A percentile compares a stretch with the other conserved stretches of the same genome.
phyloP scores from a whole-genome alignment of 2,329 filamentous ascomycete genomes.

The Talaromyces funiculosus region DNA sequence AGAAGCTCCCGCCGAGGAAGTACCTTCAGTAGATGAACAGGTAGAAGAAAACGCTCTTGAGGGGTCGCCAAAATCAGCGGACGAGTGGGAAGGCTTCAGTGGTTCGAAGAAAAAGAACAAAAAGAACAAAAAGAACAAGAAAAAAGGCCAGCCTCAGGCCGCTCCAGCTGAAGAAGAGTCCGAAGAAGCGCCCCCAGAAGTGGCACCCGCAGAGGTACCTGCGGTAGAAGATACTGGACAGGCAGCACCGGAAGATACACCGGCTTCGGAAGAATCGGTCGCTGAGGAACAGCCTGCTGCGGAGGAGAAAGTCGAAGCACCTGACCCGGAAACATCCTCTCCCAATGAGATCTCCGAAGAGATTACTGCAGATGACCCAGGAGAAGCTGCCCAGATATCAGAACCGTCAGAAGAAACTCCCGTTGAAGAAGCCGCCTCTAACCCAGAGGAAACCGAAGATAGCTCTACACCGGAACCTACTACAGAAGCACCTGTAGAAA shows the following conservation, averaged over 20 bases:
- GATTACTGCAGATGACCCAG: constrained; percentile 8
- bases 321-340: constrained; percentile 14
- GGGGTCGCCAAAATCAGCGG: constrained; percentile 3
- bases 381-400: not conserved
- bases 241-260: constrained; percentile 14
- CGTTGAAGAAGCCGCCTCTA: constrained; percentile 7
- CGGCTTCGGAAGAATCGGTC: constrained; percentile 12
- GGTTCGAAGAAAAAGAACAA: not conserved
- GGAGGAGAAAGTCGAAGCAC: constrained; percentile 17
- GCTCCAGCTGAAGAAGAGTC: not conserved
- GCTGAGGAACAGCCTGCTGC: constrained; percentile 15
- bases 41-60: constrained; percentile 15
- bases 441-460: not conserved
- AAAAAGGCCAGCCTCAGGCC: not conserved
- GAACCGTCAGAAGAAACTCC: not conserved
- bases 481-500: not conserved
- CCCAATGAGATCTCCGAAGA: constrained; percentile 17
- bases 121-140: constrained; percentile 14
- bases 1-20: constrained; percentile 15
- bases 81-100: not conserved
- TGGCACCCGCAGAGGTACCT: constrained; percentile 8
- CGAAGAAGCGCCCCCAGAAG: constrained; percentile 16
- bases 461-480: not conserved
- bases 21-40: not conserved
- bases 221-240: constrained; percentile 18